A percentile compares a stretch with the other conserved stretches of the same genome.
Evolutionary conservation across 1,139 yeast genomes (phyloP).

Genomic region (Pichia sp.): DNA sequence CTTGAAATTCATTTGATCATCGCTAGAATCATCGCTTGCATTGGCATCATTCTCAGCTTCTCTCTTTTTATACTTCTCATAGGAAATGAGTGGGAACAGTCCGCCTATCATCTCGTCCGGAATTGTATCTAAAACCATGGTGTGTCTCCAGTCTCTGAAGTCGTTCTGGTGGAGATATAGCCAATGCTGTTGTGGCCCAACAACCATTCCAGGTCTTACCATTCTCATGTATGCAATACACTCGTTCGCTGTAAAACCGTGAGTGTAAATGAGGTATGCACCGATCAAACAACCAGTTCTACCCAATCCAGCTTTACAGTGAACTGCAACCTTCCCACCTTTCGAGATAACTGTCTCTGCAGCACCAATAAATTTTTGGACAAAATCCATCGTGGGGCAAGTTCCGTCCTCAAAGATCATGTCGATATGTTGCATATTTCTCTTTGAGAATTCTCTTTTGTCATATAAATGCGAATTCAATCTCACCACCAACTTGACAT

Average conservation of each 20-base stretch:
- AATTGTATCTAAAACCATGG: constrained; percentile 71
- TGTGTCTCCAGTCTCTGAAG: constrained; percentile 91
- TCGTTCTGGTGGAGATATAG: constrained; percentile 91
- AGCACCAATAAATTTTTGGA: constrained; percentile 88
- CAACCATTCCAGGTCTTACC: constrained; percentile 98
- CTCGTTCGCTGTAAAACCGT: constrained; percentile 95
- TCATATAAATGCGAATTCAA: constrained; percentile 88
- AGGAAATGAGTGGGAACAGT: constrained; percentile 59
- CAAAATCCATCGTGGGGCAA: constrained; percentile 91
- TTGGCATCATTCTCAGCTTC: constrained; percentile 31
- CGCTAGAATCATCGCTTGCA: constrained; percentile 24
- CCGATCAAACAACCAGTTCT: constrained; percentile 97
- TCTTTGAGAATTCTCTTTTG: constrained; percentile 69
- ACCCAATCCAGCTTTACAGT: constrained; percentile 97
- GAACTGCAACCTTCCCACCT: constrained; percentile 94
- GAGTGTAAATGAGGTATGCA: constrained; percentile 91
- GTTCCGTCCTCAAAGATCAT: constrained; percentile 98
- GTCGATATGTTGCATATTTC: constrained; percentile 84
- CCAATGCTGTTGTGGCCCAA: constrained; percentile 99
- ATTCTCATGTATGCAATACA: constrained; percentile 96
- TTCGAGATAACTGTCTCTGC: constrained; percentile 78
- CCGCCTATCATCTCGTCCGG: constrained; percentile 77
- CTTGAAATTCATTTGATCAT: constrained; percentile 16
- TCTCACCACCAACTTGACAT: constrained; percentile 85
- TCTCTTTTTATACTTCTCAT: constrained; percentile 44